phyloP scores from a whole-genome alignment of 2,329 filamentous ascomycete species.

The Aotearoamyces nothofagi region DNA sequence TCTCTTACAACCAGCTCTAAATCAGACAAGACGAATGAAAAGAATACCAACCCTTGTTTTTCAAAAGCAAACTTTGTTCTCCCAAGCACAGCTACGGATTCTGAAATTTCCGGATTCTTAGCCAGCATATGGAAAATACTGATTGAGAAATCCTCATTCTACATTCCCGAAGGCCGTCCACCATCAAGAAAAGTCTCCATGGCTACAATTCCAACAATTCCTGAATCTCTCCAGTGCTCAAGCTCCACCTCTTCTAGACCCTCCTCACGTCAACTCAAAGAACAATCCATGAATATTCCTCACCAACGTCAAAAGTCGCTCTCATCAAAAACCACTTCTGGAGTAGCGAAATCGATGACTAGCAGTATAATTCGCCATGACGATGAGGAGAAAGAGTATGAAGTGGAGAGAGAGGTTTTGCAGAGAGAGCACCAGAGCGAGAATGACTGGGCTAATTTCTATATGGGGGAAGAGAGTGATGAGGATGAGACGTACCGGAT shows the following conservation, averaged over 20 bases:
- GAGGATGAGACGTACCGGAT: slow-evolving; percentile 19
- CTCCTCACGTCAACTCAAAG: too few species aligned
- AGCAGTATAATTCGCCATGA: slow-evolving; percentile 6
- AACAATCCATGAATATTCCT: too few species aligned
- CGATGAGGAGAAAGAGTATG: slow-evolving; percentile 5
- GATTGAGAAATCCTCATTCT: slow-evolving; percentile 28
- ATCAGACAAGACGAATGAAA: too few species aligned
- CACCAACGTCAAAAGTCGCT: too few species aligned
- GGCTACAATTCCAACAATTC: too few species aligned
- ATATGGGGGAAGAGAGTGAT: slow-evolving; percentile 17
- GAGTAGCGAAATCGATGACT: too few species aligned
- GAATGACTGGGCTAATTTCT: slow-evolving; percentile 17
- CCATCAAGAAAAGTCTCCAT: too few species aligned
- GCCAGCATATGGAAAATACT: slow-evolving; percentile 34
- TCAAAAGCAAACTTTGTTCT: slow-evolving; percentile 39
- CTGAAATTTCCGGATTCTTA: slow-evolving; percentile 38
- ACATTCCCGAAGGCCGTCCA: slow-evolving; percentile 19
- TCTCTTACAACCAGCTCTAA: too few species aligned
- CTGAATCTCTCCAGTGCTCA: too few species aligned
- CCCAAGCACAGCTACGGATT: slow-evolving; percentile 34
- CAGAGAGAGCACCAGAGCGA: slow-evolving; percentile 4
- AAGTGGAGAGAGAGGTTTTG: slow-evolving; percentile 2
- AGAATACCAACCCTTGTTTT: too few species aligned
- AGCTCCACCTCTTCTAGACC: too few species aligned
- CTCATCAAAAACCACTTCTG: too few species aligned